A percentile compares a stretch with the other conserved stretches of the same genome.
Conservation (phyloP, 768 basidiomycete genomes). For the Clitopilus passeckerianus region DNA sequence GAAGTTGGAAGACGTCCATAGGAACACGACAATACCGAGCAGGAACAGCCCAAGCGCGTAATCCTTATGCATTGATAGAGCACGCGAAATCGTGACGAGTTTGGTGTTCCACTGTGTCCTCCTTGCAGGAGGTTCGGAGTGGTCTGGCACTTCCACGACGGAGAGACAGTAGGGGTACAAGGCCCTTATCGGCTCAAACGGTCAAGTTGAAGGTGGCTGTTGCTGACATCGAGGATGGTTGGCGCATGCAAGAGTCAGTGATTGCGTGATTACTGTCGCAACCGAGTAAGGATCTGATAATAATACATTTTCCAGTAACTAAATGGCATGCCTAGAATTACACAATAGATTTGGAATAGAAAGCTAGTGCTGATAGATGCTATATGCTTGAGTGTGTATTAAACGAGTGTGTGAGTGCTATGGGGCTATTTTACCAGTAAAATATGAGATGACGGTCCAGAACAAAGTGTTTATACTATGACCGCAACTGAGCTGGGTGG, state of each 20-base stretch:
- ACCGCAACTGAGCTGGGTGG: slow-evolving; percentile 27
- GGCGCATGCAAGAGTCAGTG: slow-evolving; percentile 1
- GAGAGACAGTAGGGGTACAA: background rate
- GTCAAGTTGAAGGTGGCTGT: background rate
- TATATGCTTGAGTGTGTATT: background rate
- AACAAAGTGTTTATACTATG: background rate
- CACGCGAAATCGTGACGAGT: background rate
- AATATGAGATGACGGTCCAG: background rate
- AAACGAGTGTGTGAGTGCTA: background rate
- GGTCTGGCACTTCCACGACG: background rate
- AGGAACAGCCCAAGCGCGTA: slow-evolving; percentile 60
- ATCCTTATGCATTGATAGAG: slow-evolving; percentile 14
- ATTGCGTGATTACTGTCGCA: background rate
- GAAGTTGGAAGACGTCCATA: slow-evolving; percentile 90
- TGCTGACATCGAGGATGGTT: background rate
- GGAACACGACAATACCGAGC: slow-evolving; percentile 68
- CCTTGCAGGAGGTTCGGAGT: background rate
- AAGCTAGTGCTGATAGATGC: background rate
- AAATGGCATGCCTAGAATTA: background rate
- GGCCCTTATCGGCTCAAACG: background rate
- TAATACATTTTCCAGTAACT: background rate
- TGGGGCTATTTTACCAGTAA: background rate
- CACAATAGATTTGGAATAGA: background rate
- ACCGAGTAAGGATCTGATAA: background rate
- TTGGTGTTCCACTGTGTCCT: background rate